These are phyloP conservation scores for Elsinoe ampelina DNA, from an alignment of 2,329 filamentous ascomycete species.

Conservation along the genomic window DNA sequence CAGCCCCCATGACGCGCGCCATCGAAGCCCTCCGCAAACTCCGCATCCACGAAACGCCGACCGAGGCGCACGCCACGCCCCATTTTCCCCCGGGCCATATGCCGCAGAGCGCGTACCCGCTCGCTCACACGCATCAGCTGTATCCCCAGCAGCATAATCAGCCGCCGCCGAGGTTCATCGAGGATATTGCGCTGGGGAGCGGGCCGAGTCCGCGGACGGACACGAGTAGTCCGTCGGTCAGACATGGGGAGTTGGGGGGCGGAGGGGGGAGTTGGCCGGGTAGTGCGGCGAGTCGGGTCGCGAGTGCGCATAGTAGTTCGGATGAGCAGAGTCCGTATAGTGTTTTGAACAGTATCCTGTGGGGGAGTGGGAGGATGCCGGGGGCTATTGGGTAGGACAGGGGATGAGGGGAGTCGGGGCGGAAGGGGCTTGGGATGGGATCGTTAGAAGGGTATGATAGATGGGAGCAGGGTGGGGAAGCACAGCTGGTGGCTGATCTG, in stretches of 20 bases:
- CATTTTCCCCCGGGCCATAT: background rate
- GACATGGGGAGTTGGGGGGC: conserved; percentile 12
- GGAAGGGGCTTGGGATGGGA: background rate
- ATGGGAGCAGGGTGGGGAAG: background rate
- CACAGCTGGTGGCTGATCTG: background rate
- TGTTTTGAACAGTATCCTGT: conserved; percentile 11
- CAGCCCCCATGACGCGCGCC: conserved; percentile 39
- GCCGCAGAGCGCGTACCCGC: background rate
- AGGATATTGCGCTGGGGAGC: conserved; percentile 17
- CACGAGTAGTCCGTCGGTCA: conserved; percentile 5
- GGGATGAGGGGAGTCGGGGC: background rate
- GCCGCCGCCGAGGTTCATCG: conserved; percentile 15
- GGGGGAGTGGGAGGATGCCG: conserved; percentile 6
- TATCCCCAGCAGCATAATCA: background rate
- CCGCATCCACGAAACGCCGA: conserved; percentile 24
- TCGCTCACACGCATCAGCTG: background rate
- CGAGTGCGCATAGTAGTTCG: conserved; percentile 6
- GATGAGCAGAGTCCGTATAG: conserved; percentile 12
- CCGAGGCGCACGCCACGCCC: conserved; percentile 5
- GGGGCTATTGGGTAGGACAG: conserved; percentile 3
- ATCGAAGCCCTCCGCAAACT: conserved; percentile 38
- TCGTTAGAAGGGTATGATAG: background rate
- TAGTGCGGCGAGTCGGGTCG: conserved; percentile 6
- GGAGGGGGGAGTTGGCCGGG: conserved; percentile 12
- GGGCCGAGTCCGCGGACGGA: conserved; percentile 3